These are phyloP conservation scores for Russula sp. DNA, from an alignment of 768 basidiomycete species.

Conservation along the genomic window DNA sequence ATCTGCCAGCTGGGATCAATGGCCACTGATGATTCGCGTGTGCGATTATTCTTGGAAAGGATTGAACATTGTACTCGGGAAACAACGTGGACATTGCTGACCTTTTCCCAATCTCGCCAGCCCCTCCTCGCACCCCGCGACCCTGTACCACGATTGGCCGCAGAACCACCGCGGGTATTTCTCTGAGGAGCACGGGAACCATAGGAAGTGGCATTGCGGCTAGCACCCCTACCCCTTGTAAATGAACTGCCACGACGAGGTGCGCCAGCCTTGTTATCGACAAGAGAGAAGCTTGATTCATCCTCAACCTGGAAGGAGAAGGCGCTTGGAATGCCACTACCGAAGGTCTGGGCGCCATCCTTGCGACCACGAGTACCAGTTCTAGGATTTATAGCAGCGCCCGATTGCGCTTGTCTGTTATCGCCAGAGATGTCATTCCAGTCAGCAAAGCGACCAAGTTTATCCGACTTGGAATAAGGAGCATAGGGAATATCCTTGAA, in stretches of 20 bases:
- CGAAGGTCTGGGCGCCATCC: constrained; percentile 79
- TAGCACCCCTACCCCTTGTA: constrained; percentile 41
- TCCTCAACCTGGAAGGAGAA: constrained; percentile 98
- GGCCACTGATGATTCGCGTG: constrained; percentile 87
- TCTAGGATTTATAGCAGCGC: constrained; percentile 36
- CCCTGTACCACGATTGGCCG: constrained; percentile 38
- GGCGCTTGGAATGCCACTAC: constrained; percentile 82
- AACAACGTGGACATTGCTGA: constrained; percentile 27
- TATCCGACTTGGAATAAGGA: constrained; percentile 97
- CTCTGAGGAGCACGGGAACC: constrained; percentile 38
- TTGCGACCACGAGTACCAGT: constrained; percentile 50
- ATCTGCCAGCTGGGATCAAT: constrained; percentile 92
- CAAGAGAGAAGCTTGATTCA: constrained; percentile 92
- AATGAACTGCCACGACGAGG: constrained; percentile 66
- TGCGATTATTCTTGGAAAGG: constrained; percentile 56
- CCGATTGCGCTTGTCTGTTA: constrained; percentile 47
- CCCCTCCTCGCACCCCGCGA: constrained; percentile 61
- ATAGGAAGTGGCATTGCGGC: constrained; percentile 33
- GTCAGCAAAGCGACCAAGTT: constrained; percentile 94
- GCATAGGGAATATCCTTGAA: constrained; percentile 99
- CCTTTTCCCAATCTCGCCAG: constrained; percentile 96
- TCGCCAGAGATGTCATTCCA: constrained; percentile 81
- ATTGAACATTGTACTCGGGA: background rate
- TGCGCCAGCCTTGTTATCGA: constrained; percentile 75
- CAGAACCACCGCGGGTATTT: constrained; percentile 34